Evolutionary conservation across 768 basidiomycete genomes (phyloP), one percentile per base, ranked within the genome.

Genomic region (Termitomyces sp.): DNA sequence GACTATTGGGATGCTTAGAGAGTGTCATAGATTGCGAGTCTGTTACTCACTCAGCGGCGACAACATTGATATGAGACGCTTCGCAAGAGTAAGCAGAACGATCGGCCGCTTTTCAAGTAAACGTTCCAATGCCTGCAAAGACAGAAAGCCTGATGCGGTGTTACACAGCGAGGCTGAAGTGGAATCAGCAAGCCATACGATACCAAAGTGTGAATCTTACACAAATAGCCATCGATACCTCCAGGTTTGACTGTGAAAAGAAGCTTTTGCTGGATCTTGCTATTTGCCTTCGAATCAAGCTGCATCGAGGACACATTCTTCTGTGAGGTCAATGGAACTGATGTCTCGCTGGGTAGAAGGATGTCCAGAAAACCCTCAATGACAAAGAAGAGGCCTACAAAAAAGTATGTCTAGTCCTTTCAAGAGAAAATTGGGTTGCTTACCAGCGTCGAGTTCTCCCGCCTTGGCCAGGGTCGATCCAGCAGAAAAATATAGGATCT

Each of bases 301-400:
- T 60, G 58, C 23, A 50, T 48, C 50, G 69, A 55, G 20, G 48
- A 38, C 23, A 46, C n/a, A 51, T 62, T 50, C 41, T 7, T 33
- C 44, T 65, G 60, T 35, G 67, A 43, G 57, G 68, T 58, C 43
- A 64, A 53, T 28, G 63, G 50, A 28, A 70, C 61, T 48, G 65
- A 52, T n/a, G 63, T 49, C 20, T 81, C 80, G 13, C 72, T 71
- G 2, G 93, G 91, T 51, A 96, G 77, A 26, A 91, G 76, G 47
- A 98, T 95, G 67, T 99, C 97, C 38, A 99, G 75, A 72, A 97
- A 93, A 0, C 97, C 97, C 63, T 98, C 95, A 48, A 97, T 95
- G 48, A 97, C 92, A 66, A 93, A 97, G 79, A 94, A 97, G 26
- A 96, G 74, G 26, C 91, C 92, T 87, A 51, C 10, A 55, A 52